phyloP scores from a whole-genome alignment of 2,329 filamentous ascomycete genomes.

The Sporothrix euskadiensis region DNA sequence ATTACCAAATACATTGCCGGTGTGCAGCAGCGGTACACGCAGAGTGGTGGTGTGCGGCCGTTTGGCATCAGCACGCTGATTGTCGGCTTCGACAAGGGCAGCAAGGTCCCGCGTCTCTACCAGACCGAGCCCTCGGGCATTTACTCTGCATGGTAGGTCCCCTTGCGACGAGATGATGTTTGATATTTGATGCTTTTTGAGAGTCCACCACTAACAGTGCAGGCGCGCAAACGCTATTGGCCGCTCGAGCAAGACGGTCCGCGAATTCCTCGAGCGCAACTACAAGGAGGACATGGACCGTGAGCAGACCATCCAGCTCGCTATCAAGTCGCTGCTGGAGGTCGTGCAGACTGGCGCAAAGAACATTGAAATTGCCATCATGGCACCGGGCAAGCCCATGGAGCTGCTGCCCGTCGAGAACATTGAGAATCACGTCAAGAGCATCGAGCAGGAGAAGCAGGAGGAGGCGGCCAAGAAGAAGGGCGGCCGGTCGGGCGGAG shows the following conservation, averaged over 20 bases:
- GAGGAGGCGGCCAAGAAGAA: slow-evolving; percentile 98
- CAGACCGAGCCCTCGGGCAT: slow-evolving; percentile 99
- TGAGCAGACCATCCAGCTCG: slow-evolving; percentile 92
- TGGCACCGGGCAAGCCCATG: slow-evolving; percentile 86
- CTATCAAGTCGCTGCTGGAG: slow-evolving; percentile 96
- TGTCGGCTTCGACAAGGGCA: slow-evolving; percentile 95
- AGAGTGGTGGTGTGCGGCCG: slow-evolving; percentile 96
- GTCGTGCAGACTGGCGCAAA: slow-evolving; percentile 98
- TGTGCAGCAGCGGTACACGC: slow-evolving; percentile 98
- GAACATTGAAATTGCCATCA: slow-evolving; percentile 99
- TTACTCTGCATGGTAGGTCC: slow-evolving; percentile 89
- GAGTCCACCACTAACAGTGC: slow-evolving; percentile 21
- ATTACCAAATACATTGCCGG: slow-evolving; percentile 98
- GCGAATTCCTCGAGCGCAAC: slow-evolving; percentile 97
- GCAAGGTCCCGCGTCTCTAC: slow-evolving; percentile 85
- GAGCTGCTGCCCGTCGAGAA: slow-evolving; percentile 95
- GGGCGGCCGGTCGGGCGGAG: slow-evolving; percentile 72
- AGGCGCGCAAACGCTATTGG: slow-evolving; percentile 99
- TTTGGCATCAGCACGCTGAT: slow-evolving; percentile 98
- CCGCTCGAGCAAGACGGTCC: slow-evolving; percentile 96
- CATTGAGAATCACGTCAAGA: slow-evolving; percentile 97
- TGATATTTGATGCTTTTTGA: too few species aligned
- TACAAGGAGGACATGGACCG: slow-evolving; percentile 98
- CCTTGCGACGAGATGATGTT: neutral
- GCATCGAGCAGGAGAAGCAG: slow-evolving; percentile 98